Base-by-base conservation (phyloP, 768 basidiomycete genomes). In the Termitomyces sp. region DNA sequence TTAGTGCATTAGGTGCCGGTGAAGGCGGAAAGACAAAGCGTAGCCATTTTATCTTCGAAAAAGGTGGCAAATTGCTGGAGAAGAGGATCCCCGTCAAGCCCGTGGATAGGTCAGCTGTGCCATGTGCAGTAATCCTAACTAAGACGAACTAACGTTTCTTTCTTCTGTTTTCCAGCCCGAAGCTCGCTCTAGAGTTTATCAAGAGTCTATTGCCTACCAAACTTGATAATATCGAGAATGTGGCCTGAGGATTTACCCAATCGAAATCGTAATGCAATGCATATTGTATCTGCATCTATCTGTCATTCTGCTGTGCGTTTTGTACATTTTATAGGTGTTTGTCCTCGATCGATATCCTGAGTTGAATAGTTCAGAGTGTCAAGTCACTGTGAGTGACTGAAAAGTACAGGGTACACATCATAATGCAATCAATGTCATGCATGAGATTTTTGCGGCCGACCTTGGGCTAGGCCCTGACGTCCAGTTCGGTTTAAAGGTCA, bases 11-110 rank as follows among this genome's bases (percentile, higher is more conserved):
- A 28, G 95, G 94, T 16, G 92, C 92, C 14, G 86, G 80, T 0
- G 83, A 82, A 36, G 86, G 86, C 9, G 90, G 87, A 36, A 90
- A 84, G 75, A 92, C 92, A 53, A 92, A 91, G 74, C 84, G 95
- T 14, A 94, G 91, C 62, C 94, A 96, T 71, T 97, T 96, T 71
- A 83, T 98, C 63, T 96, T 98, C 64, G 90, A 85, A 63, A 90
- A 91, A 70, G 94, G 92, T 6, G 95, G 94, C 1, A 92, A 92
- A 70, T 77, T 98, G 44, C 72, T 96, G 3, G 88, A 95, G 16
- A 91, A 85, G 74, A 86, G 85, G 67, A 74, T 92, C 16, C 92
- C 92, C 1, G 94, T 96, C 50, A 90, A 93, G 66, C 91, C 94
- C 2, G 86, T 69, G 0, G 91, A 95, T 56, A 96, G 92, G 92